Conservation (phyloP, 805 yeast species). For the Monosporozyma solicola region DNA sequence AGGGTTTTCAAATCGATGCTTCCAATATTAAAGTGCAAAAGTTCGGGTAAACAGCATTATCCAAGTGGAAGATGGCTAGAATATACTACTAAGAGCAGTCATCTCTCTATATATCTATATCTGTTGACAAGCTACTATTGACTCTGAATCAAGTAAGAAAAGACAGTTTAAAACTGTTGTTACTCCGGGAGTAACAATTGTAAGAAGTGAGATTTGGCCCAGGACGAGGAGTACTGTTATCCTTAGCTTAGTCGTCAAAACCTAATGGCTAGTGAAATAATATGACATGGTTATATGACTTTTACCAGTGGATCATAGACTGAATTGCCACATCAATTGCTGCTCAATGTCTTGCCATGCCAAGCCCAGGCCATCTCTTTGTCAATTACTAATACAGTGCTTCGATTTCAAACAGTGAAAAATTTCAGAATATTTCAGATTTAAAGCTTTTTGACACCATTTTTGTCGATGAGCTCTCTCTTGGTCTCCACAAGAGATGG, state of each 20-base stretch:
- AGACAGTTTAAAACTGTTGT: neutral
- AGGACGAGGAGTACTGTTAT: neutral
- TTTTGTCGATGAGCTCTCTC: neutral
- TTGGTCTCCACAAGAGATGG: neutral
- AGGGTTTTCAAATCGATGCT: neutral
- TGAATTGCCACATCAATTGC: neutral
- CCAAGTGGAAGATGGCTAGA: neutral
- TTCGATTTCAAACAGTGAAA: neutral
- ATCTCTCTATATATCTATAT: neutral
- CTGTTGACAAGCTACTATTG: too few species aligned
- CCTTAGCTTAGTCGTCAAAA: too few species aligned
- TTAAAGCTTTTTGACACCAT: neutral
- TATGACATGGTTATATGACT: too few species aligned
- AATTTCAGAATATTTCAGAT: neutral
- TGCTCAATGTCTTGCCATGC: neutral
- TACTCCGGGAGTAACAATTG: neutral
- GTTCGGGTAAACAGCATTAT: neutral
- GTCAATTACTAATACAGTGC: neutral
- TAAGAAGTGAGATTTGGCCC: neutral
- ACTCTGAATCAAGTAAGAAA: too few species aligned
- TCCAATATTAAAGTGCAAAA: neutral
- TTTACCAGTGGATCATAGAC: too few species aligned
- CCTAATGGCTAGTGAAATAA: too few species aligned
- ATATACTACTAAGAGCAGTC: neutral
- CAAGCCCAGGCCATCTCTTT: neutral